Percentiles rank a stretch among this genome's conserved stretches.
Conservation (phyloP, 83 land plant species). For the Picea engelmannii region DNA sequence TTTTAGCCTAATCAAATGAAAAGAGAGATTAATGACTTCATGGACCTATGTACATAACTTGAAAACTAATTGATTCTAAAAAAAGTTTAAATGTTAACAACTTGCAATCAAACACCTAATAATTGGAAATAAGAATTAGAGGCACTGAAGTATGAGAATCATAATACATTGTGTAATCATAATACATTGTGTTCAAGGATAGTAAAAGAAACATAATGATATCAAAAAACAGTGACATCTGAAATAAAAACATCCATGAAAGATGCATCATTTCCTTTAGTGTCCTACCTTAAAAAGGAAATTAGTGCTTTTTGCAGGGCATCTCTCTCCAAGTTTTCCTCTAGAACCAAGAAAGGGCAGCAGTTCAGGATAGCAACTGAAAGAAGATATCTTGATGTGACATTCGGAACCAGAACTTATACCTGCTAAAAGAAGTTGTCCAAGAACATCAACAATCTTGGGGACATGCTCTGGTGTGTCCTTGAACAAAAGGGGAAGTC, state of each 20-base stretch:
- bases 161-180: too few species aligned
- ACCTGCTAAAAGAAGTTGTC: constrained; percentile 84
- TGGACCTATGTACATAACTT: too few species aligned
- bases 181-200: too few species aligned
- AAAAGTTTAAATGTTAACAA: too few species aligned
- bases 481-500: constrained; percentile 90
- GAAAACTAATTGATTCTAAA: too few species aligned
- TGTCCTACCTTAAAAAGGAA: constrained; percentile 83
- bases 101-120: too few species aligned
- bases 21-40: too few species aligned
- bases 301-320: constrained; percentile 88
- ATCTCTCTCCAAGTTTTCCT: constrained; percentile 92
- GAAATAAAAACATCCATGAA: not conserved
- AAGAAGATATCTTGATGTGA: not conserved
- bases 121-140: too few species aligned
- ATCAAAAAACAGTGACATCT: not conserved
- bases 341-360: constrained; percentile 30
- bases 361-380: not conserved
- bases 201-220: too few species aligned
- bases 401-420: not conserved
- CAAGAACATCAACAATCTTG: constrained; percentile 85
- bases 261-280: constrained; percentile 50
- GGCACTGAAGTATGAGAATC: too few species aligned
- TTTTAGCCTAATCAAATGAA: too few species aligned
- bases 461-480: constrained; percentile 79